Conservation (phyloP, 192 early-diverging fungal genomes). For the Borealophlyctis nickersoniae region DNA sequence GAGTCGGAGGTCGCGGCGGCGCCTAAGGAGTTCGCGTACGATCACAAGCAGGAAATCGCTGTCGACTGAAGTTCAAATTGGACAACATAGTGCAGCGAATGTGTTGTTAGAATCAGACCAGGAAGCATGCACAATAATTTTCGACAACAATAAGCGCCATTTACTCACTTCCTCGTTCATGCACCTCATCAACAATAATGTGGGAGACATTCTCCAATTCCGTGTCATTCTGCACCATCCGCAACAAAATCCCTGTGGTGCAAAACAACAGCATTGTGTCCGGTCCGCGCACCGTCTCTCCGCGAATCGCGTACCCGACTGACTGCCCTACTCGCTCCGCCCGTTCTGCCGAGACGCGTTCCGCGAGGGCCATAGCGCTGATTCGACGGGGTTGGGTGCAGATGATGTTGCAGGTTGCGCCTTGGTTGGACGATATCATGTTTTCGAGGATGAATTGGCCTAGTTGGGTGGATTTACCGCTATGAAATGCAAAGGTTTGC, state of each 20-base stretch:
- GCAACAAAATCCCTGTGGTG: slow-evolving; percentile 69
- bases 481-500: slow-evolving; percentile 5
- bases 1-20: slow-evolving; percentile 50
- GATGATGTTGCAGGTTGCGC: slow-evolving; percentile 53
- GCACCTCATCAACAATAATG: slow-evolving; percentile 79
- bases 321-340: slow-evolving; percentile 42
- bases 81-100: neutral
- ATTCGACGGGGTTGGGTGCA: slow-evolving; percentile 69
- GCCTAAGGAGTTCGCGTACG: slow-evolving; percentile 56
- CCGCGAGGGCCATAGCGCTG: slow-evolving; percentile 75
- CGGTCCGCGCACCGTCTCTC: slow-evolving; percentile 47
- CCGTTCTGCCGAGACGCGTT: slow-evolving; percentile 38
- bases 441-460: slow-evolving; percentile 75
- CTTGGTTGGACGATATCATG: slow-evolving; percentile 36
- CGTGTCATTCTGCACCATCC: slow-evolving; percentile 66
- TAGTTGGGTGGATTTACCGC: slow-evolving; percentile 47
- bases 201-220: slow-evolving; percentile 56
- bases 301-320: slow-evolving; percentile 75
- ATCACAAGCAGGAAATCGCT: slow-evolving; percentile 74
- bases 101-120: neutral
- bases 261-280: slow-evolving; percentile 45
- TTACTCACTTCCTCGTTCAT: slow-evolving; percentile 63
- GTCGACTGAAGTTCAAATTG: slow-evolving; percentile 17
- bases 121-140: no score
- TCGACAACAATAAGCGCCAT: no score